Evolutionary conservation across 2,329 filamentous ascomycete species (phyloP).

Genomic region (Penicillium sp.): DNA sequence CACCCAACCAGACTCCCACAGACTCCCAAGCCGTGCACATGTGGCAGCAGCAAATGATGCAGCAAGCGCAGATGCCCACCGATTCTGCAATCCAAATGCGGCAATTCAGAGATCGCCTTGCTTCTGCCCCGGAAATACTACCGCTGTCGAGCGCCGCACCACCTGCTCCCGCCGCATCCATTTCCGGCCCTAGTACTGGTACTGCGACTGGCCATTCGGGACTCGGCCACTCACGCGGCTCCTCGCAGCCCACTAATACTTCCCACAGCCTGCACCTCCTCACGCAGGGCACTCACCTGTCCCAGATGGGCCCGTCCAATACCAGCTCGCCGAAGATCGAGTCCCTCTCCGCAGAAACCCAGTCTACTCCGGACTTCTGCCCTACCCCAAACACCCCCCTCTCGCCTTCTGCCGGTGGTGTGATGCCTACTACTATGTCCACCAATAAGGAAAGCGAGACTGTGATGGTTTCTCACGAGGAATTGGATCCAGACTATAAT

Average conservation of each 20-base stretch:
- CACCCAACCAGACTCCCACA: constrained; percentile 25
- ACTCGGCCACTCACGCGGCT: constrained; percentile 23
- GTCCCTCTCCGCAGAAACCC: constrained; percentile 30
- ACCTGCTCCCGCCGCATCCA: constrained; percentile 18
- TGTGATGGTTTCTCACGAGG: constrained; percentile 32
- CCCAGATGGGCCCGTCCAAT: constrained; percentile 17
- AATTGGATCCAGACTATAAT: constrained; percentile 35
- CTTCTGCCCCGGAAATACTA: constrained; percentile 39
- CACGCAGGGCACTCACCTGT: constrained; percentile 24
- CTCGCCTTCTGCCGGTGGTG: constrained; percentile 28
- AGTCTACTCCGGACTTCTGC: constrained; percentile 39
- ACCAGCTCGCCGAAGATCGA: constrained; percentile 26
- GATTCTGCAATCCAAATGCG: constrained; percentile 24
- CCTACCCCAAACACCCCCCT: constrained; percentile 35
- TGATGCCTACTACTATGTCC: constrained; percentile 9
- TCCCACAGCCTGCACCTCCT: constrained; percentile 26
- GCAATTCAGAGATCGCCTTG: constrained; percentile 39
- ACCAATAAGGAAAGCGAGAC: constrained; percentile 24
- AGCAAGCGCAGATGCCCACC: constrained; percentile 25
- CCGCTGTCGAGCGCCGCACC: constrained; percentile 24
- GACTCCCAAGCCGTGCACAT: constrained; percentile 28
- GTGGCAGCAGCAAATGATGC: constrained; percentile 34
- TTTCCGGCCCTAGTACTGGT: constrained; percentile 21
- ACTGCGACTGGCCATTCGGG: neutral
- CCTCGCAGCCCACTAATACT: constrained; percentile 27